Evolutionary conservation across 306 rosid genomes (phyloP), one percentile per base, ranked within the genome.

Genomic region (Medicago truncatula): DNA sequence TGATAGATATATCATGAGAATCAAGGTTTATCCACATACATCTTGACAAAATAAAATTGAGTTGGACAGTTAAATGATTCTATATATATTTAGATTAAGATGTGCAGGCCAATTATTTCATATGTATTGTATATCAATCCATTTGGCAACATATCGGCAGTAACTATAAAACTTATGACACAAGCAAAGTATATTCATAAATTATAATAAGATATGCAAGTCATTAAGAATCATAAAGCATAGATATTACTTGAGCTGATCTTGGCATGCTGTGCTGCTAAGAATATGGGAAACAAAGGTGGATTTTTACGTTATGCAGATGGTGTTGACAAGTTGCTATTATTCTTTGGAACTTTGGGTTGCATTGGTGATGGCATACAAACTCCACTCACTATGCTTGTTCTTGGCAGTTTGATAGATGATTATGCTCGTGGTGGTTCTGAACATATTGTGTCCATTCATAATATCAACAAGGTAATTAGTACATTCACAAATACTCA

Each of bases 291-390:
- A 18, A 84, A 20, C 68, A 85, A 84, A 72, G 82, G 80, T 52
- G 89, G 87, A 0, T 18, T 84, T 59, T 85, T 87, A 39, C 83
- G 83, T 65, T 87, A 87, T 76, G 91, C 93, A 54, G 91, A 92
- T 80, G 79, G 91, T 0, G n/a, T 75, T 20, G 96, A 92, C 79
- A 86, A 81, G 76, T 81, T 90, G 54, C 64, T 92, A 3, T 73
- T 92, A 20, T n/a, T 90, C 17, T 80, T 90, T 52, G 96, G 97
- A 58, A 80, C 85, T 67, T 69, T 90, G 76, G 96, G 96, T 77
- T 84, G 97, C 83, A 80, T 92, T 70, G 93, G 96, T 70, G 96
- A 87, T 88, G 97, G 96, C 47, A 9, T 87, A 73, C 87, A 87
- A 81, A 88, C 92, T 8, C 89, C 93, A 6, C 59, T 90, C 39